Evolutionary conservation across 1,284 basidiomycete species (phyloP).

Genomic region (Sphaerobolus stellatus): DNA sequence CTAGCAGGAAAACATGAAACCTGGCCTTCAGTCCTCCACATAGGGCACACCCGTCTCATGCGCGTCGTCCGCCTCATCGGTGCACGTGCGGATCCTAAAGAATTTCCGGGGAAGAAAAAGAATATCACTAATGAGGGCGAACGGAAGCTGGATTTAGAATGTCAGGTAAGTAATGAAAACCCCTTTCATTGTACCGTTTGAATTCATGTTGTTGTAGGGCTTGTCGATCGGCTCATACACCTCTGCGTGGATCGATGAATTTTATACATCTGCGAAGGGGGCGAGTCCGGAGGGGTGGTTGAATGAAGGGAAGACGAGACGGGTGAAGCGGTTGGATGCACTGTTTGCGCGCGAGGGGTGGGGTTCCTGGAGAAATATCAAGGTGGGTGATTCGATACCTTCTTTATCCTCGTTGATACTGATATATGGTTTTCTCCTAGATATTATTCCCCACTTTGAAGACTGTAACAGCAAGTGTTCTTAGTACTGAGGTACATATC

Average conservation of each 20-base stretch:
- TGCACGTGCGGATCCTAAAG: conserved; percentile 33
- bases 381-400: background rate
- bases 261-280: conserved; percentile 67
- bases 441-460: conserved; percentile 66
- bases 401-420: background rate
- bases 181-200: background rate
- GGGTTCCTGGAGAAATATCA: conserved; percentile 2
- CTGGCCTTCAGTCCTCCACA: conserved; percentile 58
- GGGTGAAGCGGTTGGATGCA: conserved; percentile 42
- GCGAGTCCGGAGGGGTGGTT: conserved; percentile 68
- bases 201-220: conserved; percentile 44
- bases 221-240: conserved; percentile 74
- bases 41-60: conserved; percentile 71
- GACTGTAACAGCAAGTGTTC: conserved; percentile 57
- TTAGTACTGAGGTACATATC: conserved; percentile 56
- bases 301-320: conserved; percentile 51
- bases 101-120: conserved; percentile 36
- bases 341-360: conserved; percentile 1
- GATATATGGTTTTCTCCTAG: conserved; percentile 26
- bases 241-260: conserved; percentile 79
- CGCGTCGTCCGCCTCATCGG: conserved; percentile 60
- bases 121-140: conserved; percentile 21
- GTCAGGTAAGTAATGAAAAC: conserved; percentile 51
- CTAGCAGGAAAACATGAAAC: conserved; percentile 57
- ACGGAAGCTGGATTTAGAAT: conserved; percentile 54